Evolutionary conservation across 768 basidiomycete species (phyloP), one percentile per base, ranked within the genome.

Genomic region (Punctularia strigosozonata): DNA sequence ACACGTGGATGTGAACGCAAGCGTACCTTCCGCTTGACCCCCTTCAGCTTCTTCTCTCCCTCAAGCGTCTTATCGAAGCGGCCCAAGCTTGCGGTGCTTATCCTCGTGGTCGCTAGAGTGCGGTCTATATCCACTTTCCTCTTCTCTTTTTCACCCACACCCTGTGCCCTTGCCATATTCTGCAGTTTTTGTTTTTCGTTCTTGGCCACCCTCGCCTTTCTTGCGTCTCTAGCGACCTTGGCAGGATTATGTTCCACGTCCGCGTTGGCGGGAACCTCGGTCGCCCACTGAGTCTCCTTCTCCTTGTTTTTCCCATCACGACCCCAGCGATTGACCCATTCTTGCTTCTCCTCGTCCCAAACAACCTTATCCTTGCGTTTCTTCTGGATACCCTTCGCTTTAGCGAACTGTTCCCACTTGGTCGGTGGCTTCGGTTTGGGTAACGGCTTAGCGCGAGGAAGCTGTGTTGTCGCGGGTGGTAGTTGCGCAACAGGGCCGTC

Each of bases 361-460:
- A 78, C 73, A 49, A 79, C 78, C 63, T 73, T 83, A 10, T 94
- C 88, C 32, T 74, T 74, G 35, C 63, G 71, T 52, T 64, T 75
- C 51, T 95, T 77, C 51, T 77, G 75, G 51, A 98, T 98, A 25
- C 95, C 95, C 64, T 95, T 97, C 25, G 86, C 80, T 34, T 79
- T 77, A 4, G 94, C 94, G 52, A 98, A 99, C 40, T 75, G 69
- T 64, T 98, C 88, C 95, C 95, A 99, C 59, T 95, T 98, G 5
- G 94, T 98, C 24, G 71, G 77, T 6, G 82, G 80, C 60, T 94
- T 95, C 2, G 85, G 83, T 51, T 90, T 92, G 0, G 92, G 95
- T 2, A 98, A 66, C 1, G 86, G 88, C 56, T 99, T 98, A 22
- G 90, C 73, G 18, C 95, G 75, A 0, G 95, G 95, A 1, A 98